A percentile compares a stretch with the other conserved stretches of the same genome.
Evolutionary conservation across 176 grass and related monocot genomes (phyloP).

Genomic region (Avena sativa): DNA sequence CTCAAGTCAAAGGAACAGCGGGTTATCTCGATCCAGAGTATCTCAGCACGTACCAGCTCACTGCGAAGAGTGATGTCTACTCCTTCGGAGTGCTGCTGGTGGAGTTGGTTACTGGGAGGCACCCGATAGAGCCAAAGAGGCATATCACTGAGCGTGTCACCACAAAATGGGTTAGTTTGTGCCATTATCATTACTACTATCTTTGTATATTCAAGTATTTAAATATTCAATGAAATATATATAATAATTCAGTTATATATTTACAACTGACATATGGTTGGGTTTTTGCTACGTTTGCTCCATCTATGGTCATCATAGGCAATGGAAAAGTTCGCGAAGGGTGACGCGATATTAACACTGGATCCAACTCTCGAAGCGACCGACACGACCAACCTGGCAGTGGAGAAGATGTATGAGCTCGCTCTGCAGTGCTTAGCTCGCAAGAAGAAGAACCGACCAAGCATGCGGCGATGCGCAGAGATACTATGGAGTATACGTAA

Average conservation of each 20-base stretch:
- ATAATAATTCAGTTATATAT: background rate
- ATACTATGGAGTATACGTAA: constrained; percentile 84
- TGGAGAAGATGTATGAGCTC: constrained; percentile 71
- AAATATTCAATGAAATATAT: no score
- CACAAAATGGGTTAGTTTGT: constrained; percentile 73
- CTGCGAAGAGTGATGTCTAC: constrained; percentile 73
- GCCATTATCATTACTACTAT: background rate
- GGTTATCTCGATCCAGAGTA: constrained; percentile 83
- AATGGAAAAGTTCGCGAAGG: constrained; percentile 68
- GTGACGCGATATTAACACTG: constrained; percentile 64
- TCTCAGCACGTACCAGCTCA: constrained; percentile 76
- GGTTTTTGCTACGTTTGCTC: background rate
- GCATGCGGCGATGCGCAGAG: constrained; percentile 76
- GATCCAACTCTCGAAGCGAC: constrained; percentile 64
- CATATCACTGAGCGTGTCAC: constrained; percentile 63
- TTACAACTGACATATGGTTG: background rate
- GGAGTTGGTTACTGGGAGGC: constrained; percentile 69
- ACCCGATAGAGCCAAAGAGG: constrained; percentile 62
- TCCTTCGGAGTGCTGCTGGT: constrained; percentile 77
- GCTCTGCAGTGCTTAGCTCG: constrained; percentile 67
- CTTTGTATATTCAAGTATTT: background rate
- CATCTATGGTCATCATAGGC: constrained; percentile 50
- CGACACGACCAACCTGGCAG: constrained; percentile 51
- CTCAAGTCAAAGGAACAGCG: constrained; percentile 83
- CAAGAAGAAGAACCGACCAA: constrained; percentile 58